Conservation (phyloP, 768 basidiomycete genomes). For the Pisolithus marmoratus region DNA sequence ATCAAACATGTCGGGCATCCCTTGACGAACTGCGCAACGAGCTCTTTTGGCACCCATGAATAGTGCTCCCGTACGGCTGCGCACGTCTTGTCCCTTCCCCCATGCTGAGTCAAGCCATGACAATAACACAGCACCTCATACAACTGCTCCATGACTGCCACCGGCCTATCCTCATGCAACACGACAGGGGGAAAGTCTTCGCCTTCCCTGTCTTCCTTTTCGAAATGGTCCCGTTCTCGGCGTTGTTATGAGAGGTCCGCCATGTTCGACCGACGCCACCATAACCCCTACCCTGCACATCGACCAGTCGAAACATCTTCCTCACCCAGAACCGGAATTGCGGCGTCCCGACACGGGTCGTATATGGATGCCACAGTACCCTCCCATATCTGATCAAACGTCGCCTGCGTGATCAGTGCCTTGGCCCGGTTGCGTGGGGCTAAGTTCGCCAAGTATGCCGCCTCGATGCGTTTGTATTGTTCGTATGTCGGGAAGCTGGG, state of each 20-base stretch:
- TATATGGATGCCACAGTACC: conserved; percentile 51
- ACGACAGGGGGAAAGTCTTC: conserved; percentile 39
- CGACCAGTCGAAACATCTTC: conserved; percentile 64
- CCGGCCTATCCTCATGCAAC: conserved; percentile 64
- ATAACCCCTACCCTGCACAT: conserved; percentile 15
- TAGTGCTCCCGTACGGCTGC: conserved; percentile 61
- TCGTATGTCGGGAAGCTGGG: conserved; percentile 58
- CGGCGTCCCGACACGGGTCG: conserved; percentile 43
- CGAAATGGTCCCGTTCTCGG: too few species aligned
- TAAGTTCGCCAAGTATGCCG: conserved; percentile 52
- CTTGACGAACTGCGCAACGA: conserved; percentile 73
- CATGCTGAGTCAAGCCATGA: conserved; percentile 61
- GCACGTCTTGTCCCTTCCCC: conserved; percentile 76
- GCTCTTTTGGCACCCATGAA: conserved; percentile 81
- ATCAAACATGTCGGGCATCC: conserved; percentile 69
- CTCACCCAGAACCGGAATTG: conserved; percentile 83
- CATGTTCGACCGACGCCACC: conserved; percentile 15
- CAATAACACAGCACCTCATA: conserved; percentile 74
- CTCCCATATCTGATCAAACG: conserved; percentile 71
- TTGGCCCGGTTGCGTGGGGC: conserved; percentile 57
- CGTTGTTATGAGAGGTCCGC: neutral
- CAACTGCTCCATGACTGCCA: conserved; percentile 73
- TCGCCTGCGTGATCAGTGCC: conserved; percentile 62
- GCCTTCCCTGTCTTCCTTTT: neutral
- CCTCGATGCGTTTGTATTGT: conserved; percentile 55